Evolutionary conservation across 2,329 filamentous ascomycete species (phyloP), one percentile per base, ranked within the genome.

Genomic region (Verticillium zaregamsianum): DNA sequence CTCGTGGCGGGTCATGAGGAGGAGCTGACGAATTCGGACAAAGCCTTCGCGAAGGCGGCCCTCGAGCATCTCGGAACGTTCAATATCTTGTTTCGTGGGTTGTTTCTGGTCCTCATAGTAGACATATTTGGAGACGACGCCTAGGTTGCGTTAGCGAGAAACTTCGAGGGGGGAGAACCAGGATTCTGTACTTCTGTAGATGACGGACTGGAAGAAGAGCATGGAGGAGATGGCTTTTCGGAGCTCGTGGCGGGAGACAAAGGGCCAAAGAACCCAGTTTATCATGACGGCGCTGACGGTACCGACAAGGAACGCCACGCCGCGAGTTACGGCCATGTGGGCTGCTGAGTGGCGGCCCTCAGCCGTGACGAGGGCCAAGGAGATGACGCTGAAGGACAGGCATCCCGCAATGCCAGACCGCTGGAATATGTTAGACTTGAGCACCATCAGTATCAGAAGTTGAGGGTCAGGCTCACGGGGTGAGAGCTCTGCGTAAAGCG

Each of bases 191-290:
- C 79, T 78, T 68, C 85, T 75, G 68, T 87, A 87, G 8, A 86
- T 77, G 62, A 86, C 79, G 62, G 82, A 84, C 62, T 81, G 79
- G 66, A 85, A 85, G 57, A 86, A 82, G 65, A 87, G 74, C 82
- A 85, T 86, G 2, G 79, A 75, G 0, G 83, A 82, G 2, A 86
- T 69, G 0, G 82, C 83, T 62, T 80, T 82, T 25, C 84, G 74
- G 15, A 87, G 76, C 68, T 86, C 84, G 66, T 86, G 84, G 14
- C 85, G 77, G 12, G 85, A 84, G 5, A 87, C 78, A 64, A 87
- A 87, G 2, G 85, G 85, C 85, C 85, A 87, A 3, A 87, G 72
- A 14, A 84, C 67, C 84, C 83, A 87, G 65, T 86, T 87, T 15
- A 86, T 78, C 1, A 84, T 64, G 12, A 86, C 76, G 0, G 84